A percentile compares a stretch with the other conserved stretches of the same genome.
Evolutionary conservation across 1,284 basidiomycete genomes (phyloP).

Genomic region (Apiotrichum montevideense): DNA sequence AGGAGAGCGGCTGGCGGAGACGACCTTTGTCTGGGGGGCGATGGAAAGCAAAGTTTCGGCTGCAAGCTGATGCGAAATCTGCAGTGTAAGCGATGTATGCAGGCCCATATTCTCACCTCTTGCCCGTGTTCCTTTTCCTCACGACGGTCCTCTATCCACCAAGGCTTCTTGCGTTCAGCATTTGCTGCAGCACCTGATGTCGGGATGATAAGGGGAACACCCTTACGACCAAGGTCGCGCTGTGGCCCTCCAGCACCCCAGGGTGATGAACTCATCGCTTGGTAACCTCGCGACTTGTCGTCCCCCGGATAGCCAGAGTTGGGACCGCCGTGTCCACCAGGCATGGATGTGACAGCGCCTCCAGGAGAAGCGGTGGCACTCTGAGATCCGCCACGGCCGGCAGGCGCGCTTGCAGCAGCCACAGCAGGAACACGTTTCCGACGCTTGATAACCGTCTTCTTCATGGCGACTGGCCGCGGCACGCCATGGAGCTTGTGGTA

Average conservation of each 20-base stretch:
- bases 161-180: slow-evolving; percentile 34
- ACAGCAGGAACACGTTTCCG: slow-evolving; percentile 88
- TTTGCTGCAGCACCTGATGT: slow-evolving; percentile 1
- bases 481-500: slow-evolving; percentile 98
- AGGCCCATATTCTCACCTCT: slow-evolving; percentile 5
- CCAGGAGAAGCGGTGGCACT: slow-evolving; percentile 3
- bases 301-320: slow-evolving; percentile 7
- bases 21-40: slow-evolving; percentile 32
- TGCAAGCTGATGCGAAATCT: slow-evolving; percentile 45
- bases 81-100: not conserved
- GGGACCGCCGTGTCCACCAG: not conserved
- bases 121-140: slow-evolving; percentile 9
- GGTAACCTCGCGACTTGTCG: slow-evolving; percentile 13
- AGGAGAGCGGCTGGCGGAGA: slow-evolving; percentile 16
- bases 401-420: slow-evolving; percentile 16
- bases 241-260: slow-evolving; percentile 9
- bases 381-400: slow-evolving; percentile 13
- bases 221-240: slow-evolving; percentile 19
- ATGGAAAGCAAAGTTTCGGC: slow-evolving; percentile 46
- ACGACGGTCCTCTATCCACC: slow-evolving; percentile 36
- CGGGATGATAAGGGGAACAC: slow-evolving; percentile 18
- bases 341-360: not conserved
- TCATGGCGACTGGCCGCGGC: slow-evolving; percentile 95
- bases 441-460: slow-evolving; percentile 97
- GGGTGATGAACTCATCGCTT: slow-evolving; percentile 8